Evolutionary conservation across 1,284 basidiomycete species (phyloP).

Genomic region (Sutorius eximius): DNA sequence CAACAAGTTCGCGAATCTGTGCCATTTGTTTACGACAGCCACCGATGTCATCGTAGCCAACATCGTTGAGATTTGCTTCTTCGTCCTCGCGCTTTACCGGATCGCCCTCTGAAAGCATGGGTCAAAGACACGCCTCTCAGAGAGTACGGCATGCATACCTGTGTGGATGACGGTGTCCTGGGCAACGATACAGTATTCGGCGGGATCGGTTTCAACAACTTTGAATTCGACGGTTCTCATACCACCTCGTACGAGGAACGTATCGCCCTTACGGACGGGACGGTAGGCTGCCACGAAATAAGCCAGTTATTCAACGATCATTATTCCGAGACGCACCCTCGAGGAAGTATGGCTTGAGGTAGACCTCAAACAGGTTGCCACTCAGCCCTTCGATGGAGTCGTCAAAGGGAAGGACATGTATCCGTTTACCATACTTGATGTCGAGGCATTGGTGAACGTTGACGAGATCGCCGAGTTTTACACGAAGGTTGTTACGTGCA

Average conservation of each 20-base stretch:
- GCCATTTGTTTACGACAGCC: conserved; percentile 99
- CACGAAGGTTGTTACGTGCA: conserved; percentile 95
- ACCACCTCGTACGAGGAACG: conserved; percentile 97
- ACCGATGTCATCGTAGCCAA: conserved; percentile 99
- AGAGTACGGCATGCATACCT: conserved; percentile 42
- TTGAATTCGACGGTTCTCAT: conserved; percentile 99
- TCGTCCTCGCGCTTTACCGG: conserved; percentile 99
- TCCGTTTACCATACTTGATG: conserved; percentile 99
- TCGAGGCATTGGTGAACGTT: conserved; percentile 96
- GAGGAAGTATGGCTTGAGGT: conserved; percentile 99
- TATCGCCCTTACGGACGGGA: conserved; percentile 94
- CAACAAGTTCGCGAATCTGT: conserved; percentile 98
- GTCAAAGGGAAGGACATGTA: conserved; percentile 97
- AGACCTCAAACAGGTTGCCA: conserved; percentile 98
- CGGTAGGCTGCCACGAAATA: conserved; percentile 70
- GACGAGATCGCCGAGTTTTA: conserved; percentile 96
- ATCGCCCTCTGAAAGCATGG: conserved; percentile 76
- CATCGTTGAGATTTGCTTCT: conserved; percentile 94
- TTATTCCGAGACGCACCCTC: conserved; percentile 59
- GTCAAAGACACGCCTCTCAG: conserved; percentile 15
- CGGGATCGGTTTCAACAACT: conserved; percentile 92
- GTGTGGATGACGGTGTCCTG: conserved; percentile 97
- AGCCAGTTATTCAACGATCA: conserved; percentile 2
- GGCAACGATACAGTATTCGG: conserved; percentile 96
- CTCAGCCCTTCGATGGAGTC: conserved; percentile 98